phyloP scores from a whole-genome alignment of 2,329 filamentous ascomycete genomes.

The Thelonectria blattea region DNA sequence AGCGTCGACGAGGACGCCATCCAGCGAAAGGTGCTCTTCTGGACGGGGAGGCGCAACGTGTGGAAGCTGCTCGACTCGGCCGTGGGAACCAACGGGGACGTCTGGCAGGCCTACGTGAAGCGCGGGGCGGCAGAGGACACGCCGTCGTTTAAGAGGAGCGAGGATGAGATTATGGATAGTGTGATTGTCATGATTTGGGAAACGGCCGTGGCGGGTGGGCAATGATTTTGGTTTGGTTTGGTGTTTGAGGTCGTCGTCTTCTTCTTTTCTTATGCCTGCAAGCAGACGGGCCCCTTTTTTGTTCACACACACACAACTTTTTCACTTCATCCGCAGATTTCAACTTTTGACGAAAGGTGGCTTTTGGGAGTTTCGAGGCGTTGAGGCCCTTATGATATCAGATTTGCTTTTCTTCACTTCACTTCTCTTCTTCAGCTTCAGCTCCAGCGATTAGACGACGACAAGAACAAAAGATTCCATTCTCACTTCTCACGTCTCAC shows the following conservation, averaged over 20 bases:
- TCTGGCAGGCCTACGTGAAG: slow-evolving; percentile 56
- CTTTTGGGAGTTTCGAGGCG: slow-evolving; percentile 12
- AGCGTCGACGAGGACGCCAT: slow-evolving; percentile 40
- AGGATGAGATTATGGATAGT: slow-evolving; percentile 30
- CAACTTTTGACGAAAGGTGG: background rate
- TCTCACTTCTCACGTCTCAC: slow-evolving; percentile 1
- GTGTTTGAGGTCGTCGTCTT: background rate
- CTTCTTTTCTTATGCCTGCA: background rate
- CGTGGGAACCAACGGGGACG: slow-evolving; percentile 43
- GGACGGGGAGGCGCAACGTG: slow-evolving; percentile 45
- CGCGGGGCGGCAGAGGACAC: slow-evolving; percentile 26
- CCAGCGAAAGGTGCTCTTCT: slow-evolving; percentile 43
- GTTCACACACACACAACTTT: background rate
- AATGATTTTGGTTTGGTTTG: background rate
- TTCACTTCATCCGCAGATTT: background rate
- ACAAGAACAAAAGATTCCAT: slow-evolving; percentile 1
- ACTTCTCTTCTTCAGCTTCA: background rate
- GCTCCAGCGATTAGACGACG: slow-evolving; percentile 14
- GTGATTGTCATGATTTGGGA: slow-evolving; percentile 40
- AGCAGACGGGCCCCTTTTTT: background rate
- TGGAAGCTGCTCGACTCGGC: slow-evolving; percentile 52
- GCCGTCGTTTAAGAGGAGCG: slow-evolving; percentile 25
- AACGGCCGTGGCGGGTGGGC: slow-evolving; percentile 20
- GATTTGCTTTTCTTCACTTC: background rate
- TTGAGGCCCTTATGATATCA: slow-evolving; percentile 7